Conservation (phyloP, 2,329 filamentous ascomycete genomes). For the Talaromyces sp. region DNA sequence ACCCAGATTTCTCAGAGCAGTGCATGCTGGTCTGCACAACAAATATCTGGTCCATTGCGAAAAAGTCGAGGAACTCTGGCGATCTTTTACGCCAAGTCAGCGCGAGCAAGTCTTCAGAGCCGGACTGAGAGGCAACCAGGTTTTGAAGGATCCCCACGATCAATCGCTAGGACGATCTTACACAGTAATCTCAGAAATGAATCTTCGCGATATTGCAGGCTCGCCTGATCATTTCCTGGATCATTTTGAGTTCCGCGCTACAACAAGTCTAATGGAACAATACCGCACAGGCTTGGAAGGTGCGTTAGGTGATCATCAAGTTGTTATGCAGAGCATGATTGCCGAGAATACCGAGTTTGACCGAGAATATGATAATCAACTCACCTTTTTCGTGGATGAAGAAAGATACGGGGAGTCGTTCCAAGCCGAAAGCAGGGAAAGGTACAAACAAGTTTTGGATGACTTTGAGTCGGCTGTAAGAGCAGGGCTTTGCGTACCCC, state of each 20-base stretch:
- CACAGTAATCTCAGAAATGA: not conserved
- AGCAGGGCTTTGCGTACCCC: conserved; percentile 20
- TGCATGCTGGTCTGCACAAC: not conserved
- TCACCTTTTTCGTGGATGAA: not conserved
- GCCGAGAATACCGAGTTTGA: not conserved
- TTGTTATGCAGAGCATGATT: not conserved
- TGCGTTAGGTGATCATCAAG: not conserved
- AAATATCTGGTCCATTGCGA: not conserved
- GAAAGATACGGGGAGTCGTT: not conserved
- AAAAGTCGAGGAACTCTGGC: not conserved
- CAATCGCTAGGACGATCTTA: not conserved
- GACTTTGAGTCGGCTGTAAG: not conserved
- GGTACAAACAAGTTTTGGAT: not conserved
- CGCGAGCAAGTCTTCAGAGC: not conserved
- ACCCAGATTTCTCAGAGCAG: not conserved
- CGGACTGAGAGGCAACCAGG: not conserved
- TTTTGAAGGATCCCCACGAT: not conserved
- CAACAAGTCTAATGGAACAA: not conserved
- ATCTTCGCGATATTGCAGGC: not conserved
- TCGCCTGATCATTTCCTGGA: not conserved
- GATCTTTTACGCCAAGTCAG: not conserved
- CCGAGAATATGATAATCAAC: not conserved
- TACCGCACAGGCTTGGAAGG: not conserved
- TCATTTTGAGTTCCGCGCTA: conserved; percentile 1
- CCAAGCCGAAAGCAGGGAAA: not conserved